Evolutionary conservation across 2,329 filamentous ascomycete genomes (phyloP), one percentile per base, ranked within the genome.

Genomic region (Cucurbitaria berberidis): DNA sequence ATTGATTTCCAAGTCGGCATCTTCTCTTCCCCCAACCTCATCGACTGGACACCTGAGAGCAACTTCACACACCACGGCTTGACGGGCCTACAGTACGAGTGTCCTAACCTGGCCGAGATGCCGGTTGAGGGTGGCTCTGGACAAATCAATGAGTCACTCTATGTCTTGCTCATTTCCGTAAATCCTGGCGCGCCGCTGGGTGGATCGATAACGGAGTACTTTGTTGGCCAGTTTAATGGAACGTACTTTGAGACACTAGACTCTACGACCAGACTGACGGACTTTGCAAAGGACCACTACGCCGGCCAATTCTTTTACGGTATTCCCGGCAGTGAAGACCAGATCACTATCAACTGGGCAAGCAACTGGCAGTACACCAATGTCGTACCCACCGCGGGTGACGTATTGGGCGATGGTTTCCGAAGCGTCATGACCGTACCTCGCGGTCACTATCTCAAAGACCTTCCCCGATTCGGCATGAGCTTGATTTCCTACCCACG

Each of bases 141-240:
- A 6, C 63, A 74, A 4, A 76, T 66, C 57, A 76, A 53, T 3
- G 75, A 79, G 39, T 18, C 72, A 72, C 36, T 80, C 72, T 65
- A 51, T 36, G 72, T 84, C 19, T 66, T 86, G 59, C 60, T 74
- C 3, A 77, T 86, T 32, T 82, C 79, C 11, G 80, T 85, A 63
- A 85, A 86, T 59, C 84, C 83, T 0, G 84, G 83, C 5, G 82
- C 81, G 0, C 84, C 84, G 0, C 72, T 81, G 0, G 84, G 84
- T 8, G 84, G 84, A 0, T 84, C 81, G 1, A 78, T 81, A 16
- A 78, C 78, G 1, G 70, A 86, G 66, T 86, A 86, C 65, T 84
- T 83, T 74, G 73, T 81, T 0, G 86, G 86, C 4, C 74, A 70
- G 2, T 88, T 87, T 75, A 86, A 89, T 57, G 86, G 86, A n/a